Evolutionary conservation across 192 early-diverging fungal genomes (phyloP), one percentile per base, ranked within the genome.

Genomic region (Glomus cerebriforme): DNA sequence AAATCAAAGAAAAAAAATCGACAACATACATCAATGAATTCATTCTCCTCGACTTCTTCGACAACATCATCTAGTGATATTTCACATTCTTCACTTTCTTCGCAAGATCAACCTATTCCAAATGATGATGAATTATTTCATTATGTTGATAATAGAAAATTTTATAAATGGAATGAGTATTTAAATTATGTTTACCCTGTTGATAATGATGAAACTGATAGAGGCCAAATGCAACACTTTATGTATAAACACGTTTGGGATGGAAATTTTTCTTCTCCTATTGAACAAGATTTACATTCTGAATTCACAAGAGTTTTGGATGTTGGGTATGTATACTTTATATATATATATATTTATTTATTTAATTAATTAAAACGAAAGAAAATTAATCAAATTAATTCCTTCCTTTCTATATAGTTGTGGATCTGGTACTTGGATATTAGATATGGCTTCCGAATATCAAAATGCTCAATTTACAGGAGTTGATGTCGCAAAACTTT

Each of bases 161-260:
- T 35, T 68, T 68, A 22, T 68, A 68, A 37, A n/a, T 35, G 19
- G 31, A 9, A 2, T 35, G 66, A 68, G 4, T 7, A 68, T n/a
- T 6, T 43, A 22, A 68, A 68, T 35, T 68, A 68, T 37, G 34
- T 68, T 17, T 68, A 68, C 9, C 72, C 72, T 29, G 54, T 59
- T n/a, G 72, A 73, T 59, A 27, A 59, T 2, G 72, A 73, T 12
- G 72, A 73, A 59, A 29, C 49, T 3, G 72, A 73, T 59, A 15
- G 72, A 29, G 5, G 47, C 17, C 72, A 73, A 49, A 73, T 58
- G 49, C 78, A 80, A 60, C 83, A 84, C 43, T 84, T 77, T 73
- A 37, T 84, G 45, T 74, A 75, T 69, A 82, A 82, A 72, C 78
- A 82, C 70, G 74, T 82, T 24, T 80, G 81, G 79, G 77, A 59